A percentile compares a stretch with the other conserved stretches of the same genome.
These are phyloP conservation scores for Oidiodendron maius DNA, from an alignment of 495 filamentous ascomycete species.

Conservation along the genomic window DNA sequence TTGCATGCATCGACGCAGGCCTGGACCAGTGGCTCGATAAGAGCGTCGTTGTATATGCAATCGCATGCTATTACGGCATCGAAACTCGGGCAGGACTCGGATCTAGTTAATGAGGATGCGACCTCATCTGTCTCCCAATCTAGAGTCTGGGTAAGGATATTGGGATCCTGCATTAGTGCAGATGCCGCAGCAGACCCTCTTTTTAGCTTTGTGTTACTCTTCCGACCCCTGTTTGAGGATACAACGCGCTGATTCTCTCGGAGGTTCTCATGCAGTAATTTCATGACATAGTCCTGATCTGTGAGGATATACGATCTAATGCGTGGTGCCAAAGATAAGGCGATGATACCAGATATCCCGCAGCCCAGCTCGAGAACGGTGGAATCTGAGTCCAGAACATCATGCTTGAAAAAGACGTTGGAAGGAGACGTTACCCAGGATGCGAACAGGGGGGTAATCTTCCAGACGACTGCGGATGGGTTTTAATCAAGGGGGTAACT, in stretches of 20 bases:
- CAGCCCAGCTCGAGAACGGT: constrained; percentile 78
- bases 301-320: constrained; percentile 71
- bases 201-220: constrained; percentile 23
- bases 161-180: constrained; percentile 13
- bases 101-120: constrained; percentile 31
- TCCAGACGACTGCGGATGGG: constrained; percentile 73
- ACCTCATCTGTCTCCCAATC: constrained; percentile 65
- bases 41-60: constrained; percentile 83
- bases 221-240: constrained; percentile 18
- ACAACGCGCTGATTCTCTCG: constrained; percentile 44
- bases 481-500: neutral
- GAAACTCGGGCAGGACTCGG: constrained; percentile 29
- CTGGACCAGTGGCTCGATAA: constrained; percentile 76
- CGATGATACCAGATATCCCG: constrained; percentile 75
- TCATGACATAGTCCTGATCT: constrained; percentile 81
- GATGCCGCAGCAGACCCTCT: constrained; percentile 2
- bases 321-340: constrained; percentile 53
- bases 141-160: constrained; percentile 46
- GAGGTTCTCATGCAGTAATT: constrained; percentile 69
- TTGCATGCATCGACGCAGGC: constrained; percentile 76
- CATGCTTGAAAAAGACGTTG: constrained; percentile 58
- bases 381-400: constrained; percentile 48
- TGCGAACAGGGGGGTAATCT: constrained; percentile 81
- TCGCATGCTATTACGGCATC: constrained; percentile 76
- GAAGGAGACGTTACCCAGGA: constrained; percentile 64